A percentile compares a stretch with the other conserved stretches of the same genome.
Conservation (phyloP, 768 basidiomycete genomes). For the Gymnopilus dilepis region DNA sequence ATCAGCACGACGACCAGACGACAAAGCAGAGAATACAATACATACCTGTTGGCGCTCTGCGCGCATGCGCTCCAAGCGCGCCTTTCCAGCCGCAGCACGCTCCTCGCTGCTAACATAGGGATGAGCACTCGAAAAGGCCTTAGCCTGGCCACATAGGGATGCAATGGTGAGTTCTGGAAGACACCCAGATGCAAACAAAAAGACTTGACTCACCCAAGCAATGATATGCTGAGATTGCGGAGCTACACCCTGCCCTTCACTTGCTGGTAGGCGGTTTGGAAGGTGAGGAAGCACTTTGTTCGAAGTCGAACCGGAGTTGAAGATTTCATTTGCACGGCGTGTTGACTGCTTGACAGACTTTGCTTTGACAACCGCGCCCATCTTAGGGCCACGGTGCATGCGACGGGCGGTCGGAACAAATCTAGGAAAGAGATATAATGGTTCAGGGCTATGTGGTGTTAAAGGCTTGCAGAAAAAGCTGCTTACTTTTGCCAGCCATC, state of each 20-base stretch:
- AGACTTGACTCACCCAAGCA: too few relatives aligned
- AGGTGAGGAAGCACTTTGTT: not conserved
- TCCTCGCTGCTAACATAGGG: slow-evolving; percentile 1
- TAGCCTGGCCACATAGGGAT: too few relatives aligned
- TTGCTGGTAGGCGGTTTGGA: not conserved
- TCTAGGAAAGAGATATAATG: not conserved
- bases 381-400: slow-evolving; percentile 7
- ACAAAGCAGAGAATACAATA: not conserved
- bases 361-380: not conserved
- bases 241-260: too few relatives aligned
- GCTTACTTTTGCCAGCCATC: not conserved
- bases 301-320: not conserved
- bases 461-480: not conserved
- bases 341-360: slow-evolving; percentile 7
- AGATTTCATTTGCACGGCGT: slow-evolving; percentile 2
- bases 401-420: not conserved
- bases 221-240: too few relatives aligned
- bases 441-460: not conserved
- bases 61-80: not conserved
- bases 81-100: not conserved
- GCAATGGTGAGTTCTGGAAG: too few relatives aligned
- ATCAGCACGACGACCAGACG: not conserved
- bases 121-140: not conserved
- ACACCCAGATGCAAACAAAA: too few relatives aligned
- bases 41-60: not conserved